Conservation (phyloP, 306 rosid genomes). For the Nissolia schottii region DNA sequence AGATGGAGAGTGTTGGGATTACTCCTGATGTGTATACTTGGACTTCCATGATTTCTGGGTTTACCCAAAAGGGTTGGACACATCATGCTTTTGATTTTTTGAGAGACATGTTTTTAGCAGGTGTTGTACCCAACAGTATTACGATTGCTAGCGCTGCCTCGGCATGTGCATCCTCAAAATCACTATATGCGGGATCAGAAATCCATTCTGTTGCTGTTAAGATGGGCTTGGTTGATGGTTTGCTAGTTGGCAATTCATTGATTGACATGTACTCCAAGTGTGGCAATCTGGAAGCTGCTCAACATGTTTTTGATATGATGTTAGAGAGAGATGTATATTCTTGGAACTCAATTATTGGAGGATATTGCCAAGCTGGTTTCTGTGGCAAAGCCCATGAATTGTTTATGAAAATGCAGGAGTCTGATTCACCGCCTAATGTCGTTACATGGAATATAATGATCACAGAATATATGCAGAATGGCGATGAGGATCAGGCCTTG, state of each 20-base stretch:
- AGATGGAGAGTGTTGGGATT: slow-evolving; percentile 67
- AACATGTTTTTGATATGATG: slow-evolving; percentile 54
- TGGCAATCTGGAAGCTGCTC: slow-evolving; percentile 76
- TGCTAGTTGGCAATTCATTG: slow-evolving; percentile 67
- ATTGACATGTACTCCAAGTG: slow-evolving; percentile 85
- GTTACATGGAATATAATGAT: slow-evolving; percentile 88
- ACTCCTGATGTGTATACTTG: slow-evolving; percentile 89
- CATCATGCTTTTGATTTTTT: slow-evolving; percentile 62
- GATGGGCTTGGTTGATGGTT: slow-evolving; percentile 40
- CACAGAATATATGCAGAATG: slow-evolving; percentile 79
- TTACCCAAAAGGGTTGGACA: slow-evolving; percentile 60
- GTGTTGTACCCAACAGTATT: slow-evolving; percentile 62
- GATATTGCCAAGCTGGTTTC: slow-evolving; percentile 79
- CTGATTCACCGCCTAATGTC: slow-evolving; percentile 63
- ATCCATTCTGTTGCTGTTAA: slow-evolving; percentile 67
- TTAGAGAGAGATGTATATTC: slow-evolving; percentile 67
- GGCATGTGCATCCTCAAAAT: slow-evolving; percentile 66
- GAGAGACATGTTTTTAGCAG: slow-evolving; percentile 54
- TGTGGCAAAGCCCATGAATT: slow-evolving; percentile 87
- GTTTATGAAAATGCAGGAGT: slow-evolving; percentile 75
- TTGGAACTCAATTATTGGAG: slow-evolving; percentile 96
- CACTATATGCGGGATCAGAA: slow-evolving; percentile 60
- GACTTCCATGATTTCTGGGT: slow-evolving; percentile 93
- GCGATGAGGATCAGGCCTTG: slow-evolving; percentile 74
- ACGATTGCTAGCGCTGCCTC: slow-evolving; percentile 69